Base-by-base conservation (phyloP, 352 stramenopile genomes). In the Globisporangium paroecandrum region DNA sequence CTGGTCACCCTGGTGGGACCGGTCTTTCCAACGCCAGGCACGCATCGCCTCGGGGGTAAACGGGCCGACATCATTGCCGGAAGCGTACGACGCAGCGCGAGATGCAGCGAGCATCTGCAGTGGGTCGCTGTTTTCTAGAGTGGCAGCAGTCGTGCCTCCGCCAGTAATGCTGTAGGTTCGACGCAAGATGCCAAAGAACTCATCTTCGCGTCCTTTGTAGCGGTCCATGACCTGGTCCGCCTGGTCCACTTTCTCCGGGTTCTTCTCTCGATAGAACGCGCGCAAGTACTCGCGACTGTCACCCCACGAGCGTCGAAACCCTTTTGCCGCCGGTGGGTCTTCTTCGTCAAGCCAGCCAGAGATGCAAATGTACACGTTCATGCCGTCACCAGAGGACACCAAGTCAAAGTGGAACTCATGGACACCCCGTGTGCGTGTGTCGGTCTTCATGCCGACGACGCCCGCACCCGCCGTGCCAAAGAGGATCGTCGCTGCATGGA, bases 341-440 rank as follows among this genome's bases (percentile, higher is more conserved):
- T 95, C 83, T 34, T 94, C 77, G 55, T 95, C 88, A 20, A 95
- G 70, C 88, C 88, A 95, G 0, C 88, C 88, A 6, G 85, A 90
- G 22, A 95, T 68, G 65, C 88, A 95, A 66, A 95, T 90, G 76
- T 95, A 95, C 34, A 95, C 88, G 54, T 93, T 93, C 88, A 95
- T 94, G 25, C 88, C 83, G 47, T 93, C 84, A 43, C 88, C 88
- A 0, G 86, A 75, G 12, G 88, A 89, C 10, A 95, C 72, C 24
- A 95, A 74, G 65, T 95, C 86, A 62, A 95, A 95, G 47, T 77
- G 74, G 64, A 95, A 93, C 49, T 94, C 81, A 51, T 93, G 84
- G 0, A 95, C 85, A 1, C 86, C 85, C 38, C 82, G 75, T 1
- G 86, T 94, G 10, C 88, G 76, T 0, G 77, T 80, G 47, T 95